Evolutionary conservation across 495 filamentous ascomycete species (phyloP), one percentile per base, ranked within the genome.

Genomic region (Chlorociboria aeruginascens): DNA sequence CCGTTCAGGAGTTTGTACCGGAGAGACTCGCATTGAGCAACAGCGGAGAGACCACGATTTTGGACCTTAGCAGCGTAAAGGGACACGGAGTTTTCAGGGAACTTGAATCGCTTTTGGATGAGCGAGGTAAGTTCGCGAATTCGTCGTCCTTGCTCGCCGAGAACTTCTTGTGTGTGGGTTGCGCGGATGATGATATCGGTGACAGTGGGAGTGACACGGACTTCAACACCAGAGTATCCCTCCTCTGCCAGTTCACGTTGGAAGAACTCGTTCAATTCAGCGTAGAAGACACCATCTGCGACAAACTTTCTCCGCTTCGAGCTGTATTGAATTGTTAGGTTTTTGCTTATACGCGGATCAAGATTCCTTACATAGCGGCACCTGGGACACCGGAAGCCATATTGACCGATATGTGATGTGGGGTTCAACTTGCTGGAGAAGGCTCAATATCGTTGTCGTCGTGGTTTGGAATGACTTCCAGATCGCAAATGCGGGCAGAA

Each of bases 181-280:
- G 93, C 93, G 70, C 34, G 89, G 79, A 97, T 93, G 79, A 97
- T 98, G 83, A 97, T 97, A 69, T 96, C 92, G 75, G 92, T 98
- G 68, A 98, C 92, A 64, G 92, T 98, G 63, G 92, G 92, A 58
- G 92, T 98, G 61, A 98, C 92, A 76, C 92, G 89, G 71, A 98
- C 93, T 76, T 98, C 93, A 65, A 98, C 92, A 65, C 92, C 92
- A 32, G 93, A 97, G 78, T 98, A 98, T 58, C 92, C 92, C 78
- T 98, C 93, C 79, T 98, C 90, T 67, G 90, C 90, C 66, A 98
- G 78, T 76, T 98, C 92, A 69, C 93, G 90, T 78, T 96, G 93
- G 88, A 98, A 98, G 85, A 98, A 98, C 77, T 98, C 92, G 83
- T 97, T 98, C 71, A 97, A 74, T 75, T 98, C 92, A 74, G 93